These are phyloP conservation scores for Coemansia sp. DNA, from an alignment of 371 early-diverging fungal species.

Conservation along the genomic window DNA sequence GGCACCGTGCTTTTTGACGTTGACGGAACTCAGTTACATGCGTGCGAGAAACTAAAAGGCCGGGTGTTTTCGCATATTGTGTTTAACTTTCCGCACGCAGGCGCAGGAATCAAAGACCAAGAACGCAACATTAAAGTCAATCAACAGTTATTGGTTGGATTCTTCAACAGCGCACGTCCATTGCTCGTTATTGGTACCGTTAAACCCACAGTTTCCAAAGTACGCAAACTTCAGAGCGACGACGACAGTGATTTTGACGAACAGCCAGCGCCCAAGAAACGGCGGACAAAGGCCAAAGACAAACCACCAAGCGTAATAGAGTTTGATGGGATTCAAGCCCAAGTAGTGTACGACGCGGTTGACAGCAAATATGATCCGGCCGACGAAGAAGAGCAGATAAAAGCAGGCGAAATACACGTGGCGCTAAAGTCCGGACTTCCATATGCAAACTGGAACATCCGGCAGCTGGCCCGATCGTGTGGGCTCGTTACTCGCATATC, in stretches of 20 bases:
- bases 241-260: slow-evolving; percentile 34
- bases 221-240: slow-evolving; percentile 8
- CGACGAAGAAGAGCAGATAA: neutral
- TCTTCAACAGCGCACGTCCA: slow-evolving; percentile 66
- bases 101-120: slow-evolving; percentile 93
- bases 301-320: slow-evolving; percentile 4
- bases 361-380: neutral
- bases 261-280: neutral
- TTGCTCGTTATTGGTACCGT: slow-evolving; percentile 53
- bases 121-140: slow-evolving; percentile 81
- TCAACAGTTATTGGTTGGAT: slow-evolving; percentile 71
- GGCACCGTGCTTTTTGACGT: slow-evolving; percentile 74
- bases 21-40: slow-evolving; percentile 76
- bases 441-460: slow-evolving; percentile 86
- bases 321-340: slow-evolving; percentile 39
- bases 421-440: slow-evolving; percentile 85
- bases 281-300: neutral
- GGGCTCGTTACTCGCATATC: slow-evolving; percentile 62
- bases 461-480: slow-evolving; percentile 65
- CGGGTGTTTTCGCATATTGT: slow-evolving; percentile 75
- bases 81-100: slow-evolving; percentile 96
- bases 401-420: slow-evolving; percentile 71
- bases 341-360: slow-evolving; percentile 16
- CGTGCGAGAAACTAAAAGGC: slow-evolving; percentile 58
- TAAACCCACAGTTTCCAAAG: slow-evolving; percentile 2